phyloP scores from a whole-genome alignment of 805 yeast genomes.

The Saturnispora diversa region DNA sequence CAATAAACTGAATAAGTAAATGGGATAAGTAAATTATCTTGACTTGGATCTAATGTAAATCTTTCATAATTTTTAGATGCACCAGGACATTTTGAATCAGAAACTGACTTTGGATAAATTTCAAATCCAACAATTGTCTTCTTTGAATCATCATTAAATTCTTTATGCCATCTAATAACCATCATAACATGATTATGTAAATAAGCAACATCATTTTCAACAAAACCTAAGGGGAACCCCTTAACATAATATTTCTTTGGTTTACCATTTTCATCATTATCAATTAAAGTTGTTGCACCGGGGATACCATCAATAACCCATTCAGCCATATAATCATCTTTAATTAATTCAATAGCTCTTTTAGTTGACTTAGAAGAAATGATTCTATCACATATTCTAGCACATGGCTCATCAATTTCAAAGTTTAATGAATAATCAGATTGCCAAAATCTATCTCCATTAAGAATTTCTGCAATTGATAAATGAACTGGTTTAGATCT shows the following conservation, averaged over 20 bases:
- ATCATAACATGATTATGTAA: slow-evolving; percentile 76
- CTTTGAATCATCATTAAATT: slow-evolving; percentile 30
- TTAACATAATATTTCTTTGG: slow-evolving; percentile 62
- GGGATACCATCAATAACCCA: slow-evolving; percentile 83
- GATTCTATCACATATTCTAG: slow-evolving; percentile 58
- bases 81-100: slow-evolving; percentile 65
- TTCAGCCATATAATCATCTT: slow-evolving; percentile 67
- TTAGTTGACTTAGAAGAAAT: slow-evolving; percentile 43
- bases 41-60: slow-evolving; percentile 42
- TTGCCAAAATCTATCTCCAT: slow-evolving; percentile 75
- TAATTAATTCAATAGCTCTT: slow-evolving; percentile 53
- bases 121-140: slow-evolving; percentile 80
- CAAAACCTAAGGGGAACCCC: slow-evolving; percentile 79
- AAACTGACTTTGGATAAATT: slow-evolving; percentile 77
- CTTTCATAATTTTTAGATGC: slow-evolving; percentile 52
- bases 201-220: slow-evolving; percentile 49
- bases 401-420: slow-evolving; percentile 59
- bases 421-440: slow-evolving; percentile 61
- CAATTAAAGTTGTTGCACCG: slow-evolving; percentile 76
- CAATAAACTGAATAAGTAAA: slow-evolving; percentile 83
- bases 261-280: slow-evolving; percentile 42
- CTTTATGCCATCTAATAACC: slow-evolving; percentile 62
- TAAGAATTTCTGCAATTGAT: slow-evolving; percentile 66
- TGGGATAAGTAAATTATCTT: slow-evolving; percentile 44
- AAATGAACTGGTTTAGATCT: slow-evolving; percentile 53